Conservation (phyloP, 768 basidiomycete species). For the Hericium alpestre region DNA sequence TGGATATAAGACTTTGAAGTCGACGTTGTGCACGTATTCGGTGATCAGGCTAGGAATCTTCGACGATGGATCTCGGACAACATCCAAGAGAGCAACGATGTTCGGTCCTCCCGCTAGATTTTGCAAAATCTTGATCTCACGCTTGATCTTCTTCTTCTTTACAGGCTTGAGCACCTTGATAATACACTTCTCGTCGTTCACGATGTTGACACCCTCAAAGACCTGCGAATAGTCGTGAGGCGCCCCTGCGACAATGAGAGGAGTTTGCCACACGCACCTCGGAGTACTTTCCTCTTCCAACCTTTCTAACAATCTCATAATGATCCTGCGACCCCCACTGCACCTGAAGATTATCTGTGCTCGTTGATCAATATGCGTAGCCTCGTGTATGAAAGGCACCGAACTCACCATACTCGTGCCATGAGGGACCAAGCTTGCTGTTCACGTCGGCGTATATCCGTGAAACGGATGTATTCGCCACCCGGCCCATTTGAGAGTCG, state of each 20-base stretch:
- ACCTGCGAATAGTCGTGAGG: conserved; percentile 37
- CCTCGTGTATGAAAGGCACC: neutral
- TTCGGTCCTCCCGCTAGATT: conserved; percentile 95
- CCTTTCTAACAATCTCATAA: conserved; percentile 95
- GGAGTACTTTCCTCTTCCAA: conserved; percentile 90
- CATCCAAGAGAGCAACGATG: conserved; percentile 85
- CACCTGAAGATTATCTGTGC: conserved; percentile 85
- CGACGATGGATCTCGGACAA: conserved; percentile 89
- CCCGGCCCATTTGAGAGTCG: conserved; percentile 47
- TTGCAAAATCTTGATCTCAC: conserved; percentile 96
- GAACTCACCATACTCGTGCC: conserved; percentile 87
- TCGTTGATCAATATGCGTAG: conserved; percentile 4
- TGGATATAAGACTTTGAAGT: conserved; percentile 94
- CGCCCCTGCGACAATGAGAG: conserved; percentile 1
- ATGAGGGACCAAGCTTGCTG: conserved; percentile 73
- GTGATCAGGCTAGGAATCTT: conserved; percentile 96
- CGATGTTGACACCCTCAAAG: conserved; percentile 87
- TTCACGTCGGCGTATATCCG: conserved; percentile 88
- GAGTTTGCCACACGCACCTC: conserved; percentile 45
- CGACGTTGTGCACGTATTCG: conserved; percentile 96
- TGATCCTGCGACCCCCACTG: conserved; percentile 97
- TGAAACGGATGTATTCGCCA: conserved; percentile 67
- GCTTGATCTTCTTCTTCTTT: conserved; percentile 99
- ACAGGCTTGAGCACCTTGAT: conserved; percentile 98
- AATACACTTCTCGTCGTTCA: conserved; percentile 89